Base-by-base conservation (phyloP, 2,329 filamentous ascomycete species). In the Lachnum nothofagi region DNA sequence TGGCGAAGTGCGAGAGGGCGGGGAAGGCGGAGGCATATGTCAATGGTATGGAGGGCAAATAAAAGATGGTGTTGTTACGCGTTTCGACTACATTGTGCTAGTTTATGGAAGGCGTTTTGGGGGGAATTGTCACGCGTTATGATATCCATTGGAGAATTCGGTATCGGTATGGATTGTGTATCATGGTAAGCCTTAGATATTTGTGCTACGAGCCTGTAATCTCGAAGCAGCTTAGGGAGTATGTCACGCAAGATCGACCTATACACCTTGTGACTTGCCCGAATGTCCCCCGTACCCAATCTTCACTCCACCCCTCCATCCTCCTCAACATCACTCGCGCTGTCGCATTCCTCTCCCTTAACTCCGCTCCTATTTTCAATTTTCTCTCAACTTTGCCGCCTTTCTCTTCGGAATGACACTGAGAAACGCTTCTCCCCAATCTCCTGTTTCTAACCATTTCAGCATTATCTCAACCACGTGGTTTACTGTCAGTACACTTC, bases 401-500 rank as follows among this genome's bases (percentile, higher is more conserved):
- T 98, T 98, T 54, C 93, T 76, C 69, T 89, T 90, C 0, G 93
- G 93, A 58, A 98, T 91, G 3, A 94, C 89, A 43, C 80, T 77
- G 69, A 91, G 71, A 65, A 98, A 98, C 0, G 93, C 91, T 63
- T 86, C 75, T 1, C 85, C 91, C 93, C 93, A 98, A 66, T 97
- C 86, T 2, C 87, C 88, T 42, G 80, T 81, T 68, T 96, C 89
- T 46, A 98, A 69, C 90, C 91, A 98, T 57, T 82, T 83, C 39
- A 95, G 71, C 88, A 98, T 95, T 54, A 98, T 97, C 69, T 97
- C 91, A 40, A 93, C 80, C 1, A 98, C 93, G 63, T 98, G 93
- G 64, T 97, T 98, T 6, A 91, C 96, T 3, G 91, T 85, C 49
- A 98, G 72, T 4, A 98, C 88, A 60, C 85, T 82, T 25, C 93